These are phyloP conservation scores for Ogataea trehalophila DNA, from an alignment of 805 yeast genomes.

Conservation along the genomic window DNA sequence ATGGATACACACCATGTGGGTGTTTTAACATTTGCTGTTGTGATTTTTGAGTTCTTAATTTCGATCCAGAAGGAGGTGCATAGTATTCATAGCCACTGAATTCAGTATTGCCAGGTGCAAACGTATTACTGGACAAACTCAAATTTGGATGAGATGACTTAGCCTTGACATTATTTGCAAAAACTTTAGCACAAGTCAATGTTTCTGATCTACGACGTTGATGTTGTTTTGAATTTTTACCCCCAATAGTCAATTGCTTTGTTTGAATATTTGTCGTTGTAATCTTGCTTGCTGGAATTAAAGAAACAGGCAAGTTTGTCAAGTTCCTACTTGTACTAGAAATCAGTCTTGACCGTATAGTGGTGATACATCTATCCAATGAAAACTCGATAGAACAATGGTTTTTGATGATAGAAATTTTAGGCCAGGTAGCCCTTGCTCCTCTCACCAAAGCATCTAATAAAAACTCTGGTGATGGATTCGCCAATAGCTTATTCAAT, in stretches of 20 bases:
- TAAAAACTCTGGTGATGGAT: conserved; percentile 78
- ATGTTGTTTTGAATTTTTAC: conserved; percentile 1
- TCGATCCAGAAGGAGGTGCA: not conserved
- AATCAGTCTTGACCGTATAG: conserved; percentile 57
- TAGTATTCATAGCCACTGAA: too few species aligned
- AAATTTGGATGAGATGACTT: conserved; percentile 5
- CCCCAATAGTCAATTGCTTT: not conserved
- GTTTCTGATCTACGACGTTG: conserved; percentile 18
- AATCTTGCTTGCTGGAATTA: conserved; percentile 7
- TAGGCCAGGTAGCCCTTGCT: conserved; percentile 92
- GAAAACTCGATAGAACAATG: conserved; percentile 90
- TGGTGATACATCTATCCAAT: conserved; percentile 72
- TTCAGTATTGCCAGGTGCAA: not conserved
- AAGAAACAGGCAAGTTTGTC: conserved; percentile 11
- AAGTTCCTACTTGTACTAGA: conserved; percentile 21
- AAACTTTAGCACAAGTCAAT: conserved; percentile 4
- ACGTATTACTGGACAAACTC: not conserved
- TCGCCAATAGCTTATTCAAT: conserved; percentile 58
- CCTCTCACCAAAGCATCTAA: conserved; percentile 72
- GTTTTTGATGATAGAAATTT: conserved; percentile 75
- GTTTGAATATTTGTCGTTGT: not conserved
- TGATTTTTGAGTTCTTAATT: not conserved
- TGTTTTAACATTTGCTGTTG: not conserved
- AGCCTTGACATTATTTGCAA: conserved; percentile 6
- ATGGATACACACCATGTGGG: not conserved